A percentile compares a stretch with the other conserved stretches of the same genome.
phyloP scores from a whole-genome alignment of 148 eudicot genomes.

The Rhododendron williamsianum region DNA sequence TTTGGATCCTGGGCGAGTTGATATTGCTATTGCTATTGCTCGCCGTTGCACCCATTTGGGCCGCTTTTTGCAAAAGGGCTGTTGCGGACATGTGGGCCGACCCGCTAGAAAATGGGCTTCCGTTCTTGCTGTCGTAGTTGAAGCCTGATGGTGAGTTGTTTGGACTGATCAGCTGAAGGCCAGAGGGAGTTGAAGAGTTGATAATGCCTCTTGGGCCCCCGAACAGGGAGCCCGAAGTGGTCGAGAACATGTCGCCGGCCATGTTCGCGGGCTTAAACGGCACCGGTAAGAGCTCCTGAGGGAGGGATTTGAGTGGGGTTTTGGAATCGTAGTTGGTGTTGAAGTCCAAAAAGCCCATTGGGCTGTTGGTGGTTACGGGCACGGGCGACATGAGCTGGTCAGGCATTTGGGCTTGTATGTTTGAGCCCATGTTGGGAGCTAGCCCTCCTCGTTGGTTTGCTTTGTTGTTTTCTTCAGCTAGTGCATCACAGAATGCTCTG shows the following conservation, averaged over 20 bases:
- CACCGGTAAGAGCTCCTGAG: constrained; percentile 30
- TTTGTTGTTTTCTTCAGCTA: constrained; percentile 53
- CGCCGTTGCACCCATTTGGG: constrained; percentile 54
- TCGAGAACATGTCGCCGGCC: constrained; percentile 37
- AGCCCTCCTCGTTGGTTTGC: constrained; percentile 29
- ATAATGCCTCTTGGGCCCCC: constrained; percentile 30
- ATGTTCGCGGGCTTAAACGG: constrained; percentile 46
- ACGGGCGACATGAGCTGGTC: constrained; percentile 19
- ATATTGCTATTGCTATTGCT: constrained; percentile 24
- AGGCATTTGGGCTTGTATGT: constrained; percentile 26
- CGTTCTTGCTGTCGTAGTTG: constrained; percentile 25
- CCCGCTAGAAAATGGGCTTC: constrained; percentile 16
- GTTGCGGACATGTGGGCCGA: constrained; percentile 48
- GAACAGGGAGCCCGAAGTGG: constrained; percentile 28
- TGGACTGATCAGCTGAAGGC: constrained; percentile 38
- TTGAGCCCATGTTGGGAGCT: constrained; percentile 25
- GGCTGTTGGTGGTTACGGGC: constrained; percentile 20
- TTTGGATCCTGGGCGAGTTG: constrained; percentile 43
- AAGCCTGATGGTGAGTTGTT: constrained; percentile 16
- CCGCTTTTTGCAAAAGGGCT: constrained; percentile 48
- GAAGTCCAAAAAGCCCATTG: constrained; percentile 33
- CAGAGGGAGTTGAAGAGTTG: constrained; percentile 24
- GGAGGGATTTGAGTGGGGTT: constrained; percentile 33
- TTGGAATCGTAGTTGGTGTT: constrained; percentile 27
- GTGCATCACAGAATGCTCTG: constrained; percentile 53